phyloP scores from a whole-genome alignment of 305 asterid species.

The Fraxinus velutina region DNA sequence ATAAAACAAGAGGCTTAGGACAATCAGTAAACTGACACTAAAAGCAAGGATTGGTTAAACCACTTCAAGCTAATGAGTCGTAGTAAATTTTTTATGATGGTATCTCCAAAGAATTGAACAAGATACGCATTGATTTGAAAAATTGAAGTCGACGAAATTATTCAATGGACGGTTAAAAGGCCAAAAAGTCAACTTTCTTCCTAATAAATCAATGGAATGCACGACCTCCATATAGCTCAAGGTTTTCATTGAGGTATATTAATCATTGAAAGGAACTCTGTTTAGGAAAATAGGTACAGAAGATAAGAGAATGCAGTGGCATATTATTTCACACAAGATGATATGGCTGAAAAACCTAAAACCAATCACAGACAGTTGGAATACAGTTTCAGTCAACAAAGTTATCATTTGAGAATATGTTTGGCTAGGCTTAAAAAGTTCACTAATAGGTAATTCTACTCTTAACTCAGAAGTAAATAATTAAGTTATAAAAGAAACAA shows the following conservation, averaged over 20 bases:
- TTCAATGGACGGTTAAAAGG: background rate
- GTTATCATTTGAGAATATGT: background rate
- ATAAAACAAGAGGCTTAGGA: background rate
- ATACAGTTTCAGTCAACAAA: slow-evolving; percentile 17
- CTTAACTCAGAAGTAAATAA: background rate
- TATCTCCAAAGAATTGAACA: background rate
- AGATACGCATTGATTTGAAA: background rate
- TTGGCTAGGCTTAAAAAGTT: background rate
- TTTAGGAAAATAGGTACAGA: background rate
- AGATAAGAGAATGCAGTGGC: background rate
- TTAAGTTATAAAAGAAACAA: background rate
- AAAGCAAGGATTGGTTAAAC: background rate
- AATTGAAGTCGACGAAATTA: background rate
- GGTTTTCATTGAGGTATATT: background rate
- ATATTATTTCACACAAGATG: background rate
- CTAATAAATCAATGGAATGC: background rate
- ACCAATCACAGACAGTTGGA: background rate
- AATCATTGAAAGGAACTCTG: background rate
- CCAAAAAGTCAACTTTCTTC: background rate
- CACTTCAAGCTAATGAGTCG: background rate
- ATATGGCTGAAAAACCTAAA: background rate
- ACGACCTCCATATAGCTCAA: background rate
- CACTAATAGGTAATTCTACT: background rate
- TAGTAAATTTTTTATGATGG: background rate
- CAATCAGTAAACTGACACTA: background rate